phyloP scores from a whole-genome alignment of 768 basidiomycete genomes.

The Gymnopilus junonius region DNA sequence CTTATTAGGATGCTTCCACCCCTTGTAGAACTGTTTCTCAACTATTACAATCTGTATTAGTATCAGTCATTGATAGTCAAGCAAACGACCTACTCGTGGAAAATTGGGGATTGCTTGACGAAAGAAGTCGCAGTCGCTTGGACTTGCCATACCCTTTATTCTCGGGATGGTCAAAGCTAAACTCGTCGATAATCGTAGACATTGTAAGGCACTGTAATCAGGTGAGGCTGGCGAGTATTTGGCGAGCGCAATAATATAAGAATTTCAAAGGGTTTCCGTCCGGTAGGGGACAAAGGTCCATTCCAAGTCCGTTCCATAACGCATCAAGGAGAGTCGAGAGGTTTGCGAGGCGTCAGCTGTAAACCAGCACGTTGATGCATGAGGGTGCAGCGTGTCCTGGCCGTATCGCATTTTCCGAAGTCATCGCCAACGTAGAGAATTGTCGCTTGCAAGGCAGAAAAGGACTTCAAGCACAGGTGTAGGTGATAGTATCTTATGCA shows the following conservation, averaged over 20 bases:
- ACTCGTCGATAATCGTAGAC: constrained; percentile 38
- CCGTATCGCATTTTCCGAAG: constrained; percentile 6
- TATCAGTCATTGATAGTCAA: not conserved
- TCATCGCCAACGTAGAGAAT: too few species aligned
- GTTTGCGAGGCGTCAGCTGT: not conserved
- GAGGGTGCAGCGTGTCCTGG: constrained; percentile 5
- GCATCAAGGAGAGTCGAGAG: constrained; percentile 6
- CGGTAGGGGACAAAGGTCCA: too few species aligned
- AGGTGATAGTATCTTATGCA: too few species aligned
- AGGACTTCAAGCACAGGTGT: too few species aligned
- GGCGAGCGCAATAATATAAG: not conserved
- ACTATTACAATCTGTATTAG: constrained; percentile 36
- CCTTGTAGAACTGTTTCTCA: constrained; percentile 51
- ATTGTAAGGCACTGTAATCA: constrained; percentile 21
- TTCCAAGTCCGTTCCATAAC: too few species aligned
- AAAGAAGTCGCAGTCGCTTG: constrained; percentile 47
- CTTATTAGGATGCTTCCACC: constrained; percentile 63
- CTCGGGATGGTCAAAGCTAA: constrained; percentile 46
- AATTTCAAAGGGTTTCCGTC: not conserved
- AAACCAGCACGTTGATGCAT: constrained; percentile 4
- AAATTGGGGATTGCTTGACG: constrained; percentile 38
- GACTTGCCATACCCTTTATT: constrained; percentile 42
- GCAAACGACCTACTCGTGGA: constrained; percentile 39
- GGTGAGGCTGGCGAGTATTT: not conserved
- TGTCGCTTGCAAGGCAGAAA: too few species aligned